Evolutionary conservation across 495 filamentous ascomycete genomes (phyloP).

Genomic region (Xylaria scruposa): DNA sequence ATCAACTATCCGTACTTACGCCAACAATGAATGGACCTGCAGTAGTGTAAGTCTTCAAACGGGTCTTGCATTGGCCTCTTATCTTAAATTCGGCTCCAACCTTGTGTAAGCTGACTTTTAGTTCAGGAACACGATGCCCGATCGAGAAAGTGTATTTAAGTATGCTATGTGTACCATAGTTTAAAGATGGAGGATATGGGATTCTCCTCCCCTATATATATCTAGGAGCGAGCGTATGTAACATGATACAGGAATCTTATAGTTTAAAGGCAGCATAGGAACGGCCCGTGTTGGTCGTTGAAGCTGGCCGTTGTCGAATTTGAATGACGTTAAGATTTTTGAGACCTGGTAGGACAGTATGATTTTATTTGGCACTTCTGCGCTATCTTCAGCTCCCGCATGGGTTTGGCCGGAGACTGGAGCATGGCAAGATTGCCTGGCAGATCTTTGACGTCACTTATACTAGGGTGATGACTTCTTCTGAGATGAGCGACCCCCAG

Average conservation of each 20-base stretch:
- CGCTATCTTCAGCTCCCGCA: not conserved
- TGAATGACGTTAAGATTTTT: not conserved
- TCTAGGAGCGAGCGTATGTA: not conserved
- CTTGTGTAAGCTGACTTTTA: constrained; percentile 7
- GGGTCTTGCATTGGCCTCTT: not conserved
- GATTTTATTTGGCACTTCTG: not conserved
- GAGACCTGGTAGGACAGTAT: not conserved
- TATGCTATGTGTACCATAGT: not conserved
- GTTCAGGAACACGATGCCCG: constrained; percentile 1
- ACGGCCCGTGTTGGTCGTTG: not conserved
- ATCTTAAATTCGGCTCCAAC: constrained; percentile 11
- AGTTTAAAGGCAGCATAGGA: not conserved
- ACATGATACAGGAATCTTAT: not conserved
- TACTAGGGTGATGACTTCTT: not conserved
- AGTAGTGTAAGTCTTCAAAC: not conserved
- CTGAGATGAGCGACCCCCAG: not conserved
- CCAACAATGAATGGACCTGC: not conserved
- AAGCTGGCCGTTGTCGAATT: not conserved
- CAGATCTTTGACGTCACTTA: constrained; percentile 16
- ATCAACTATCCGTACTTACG: not conserved
- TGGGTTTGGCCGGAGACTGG: not conserved
- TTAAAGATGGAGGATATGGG: not conserved
- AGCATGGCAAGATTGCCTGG: not conserved
- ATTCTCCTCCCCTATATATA: not conserved
- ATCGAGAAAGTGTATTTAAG: not conserved